Base-by-base conservation (phyloP, 495 filamentous ascomycete genomes). In the Xylaria bambusicola region DNA sequence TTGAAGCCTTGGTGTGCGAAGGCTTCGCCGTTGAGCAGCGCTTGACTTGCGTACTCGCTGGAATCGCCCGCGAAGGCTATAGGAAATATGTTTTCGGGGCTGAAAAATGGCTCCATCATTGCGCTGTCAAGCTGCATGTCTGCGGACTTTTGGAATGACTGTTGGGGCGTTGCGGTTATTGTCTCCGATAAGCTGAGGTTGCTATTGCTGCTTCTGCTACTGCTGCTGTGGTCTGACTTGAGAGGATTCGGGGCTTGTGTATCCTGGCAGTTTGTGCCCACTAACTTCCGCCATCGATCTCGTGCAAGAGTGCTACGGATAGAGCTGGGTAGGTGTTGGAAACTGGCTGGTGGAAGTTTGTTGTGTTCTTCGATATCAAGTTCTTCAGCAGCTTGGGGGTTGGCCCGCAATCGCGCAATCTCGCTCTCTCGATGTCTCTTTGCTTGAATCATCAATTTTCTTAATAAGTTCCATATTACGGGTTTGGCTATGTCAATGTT, bases 391-490 rank as follows among this genome's bases (percentile, higher is more conserved):
- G 73, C 77, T 36, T 77, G 65, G 0, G 75, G 77, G 18, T 80
- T 63, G 6, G 70, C 71, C 40, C 66, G 67, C 15, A 81, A 62
- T 18, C 77, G 70, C 17, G 58, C 58, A 33, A 79, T 72, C 52
- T 84, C 83, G 12, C 75, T 75, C 31, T 80, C 77, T 27, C 81
- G 77, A 53, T 80, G 78, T 36, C 73, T 76, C 57, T 74, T 71
- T 4, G 90, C 89, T 69, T 86, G 87, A 48, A 84, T 78, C 77
- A 89, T 86, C 15, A 95, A 74, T 53, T 88, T 89, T 18, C 77
- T 79, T 40, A 96, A 73, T 0, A 90, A 89, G 15, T 85, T 77
- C 89, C 90, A 96, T 0, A 95, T 77, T 69, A 83, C 85, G 10
- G 82, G 83, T 62, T 80, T 83, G 23, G 80, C 77, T 18, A 86